A percentile compares a stretch with the other conserved stretches of the same genome.
These are phyloP conservation scores for Osmanthus fragrans DNA, from an alignment of 257 asterid genomes.

Conservation along the genomic window DNA sequence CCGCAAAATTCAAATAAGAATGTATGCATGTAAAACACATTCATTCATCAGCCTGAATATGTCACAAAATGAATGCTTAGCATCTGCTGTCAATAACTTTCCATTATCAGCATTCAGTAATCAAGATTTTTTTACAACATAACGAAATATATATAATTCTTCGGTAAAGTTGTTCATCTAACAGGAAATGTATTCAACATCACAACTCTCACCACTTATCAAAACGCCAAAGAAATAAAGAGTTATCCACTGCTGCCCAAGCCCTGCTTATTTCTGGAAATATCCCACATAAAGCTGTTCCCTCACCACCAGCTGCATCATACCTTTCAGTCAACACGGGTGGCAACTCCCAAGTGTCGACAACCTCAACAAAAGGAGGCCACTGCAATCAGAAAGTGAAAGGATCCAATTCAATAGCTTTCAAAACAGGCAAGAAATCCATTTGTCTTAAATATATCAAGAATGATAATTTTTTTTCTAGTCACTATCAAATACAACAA, in stretches of 20 bases:
- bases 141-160: neutral
- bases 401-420: conserved; percentile 12
- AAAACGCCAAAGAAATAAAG: conserved; percentile 91
- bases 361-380: conserved; percentile 93
- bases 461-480: neutral
- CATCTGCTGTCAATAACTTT: neutral
- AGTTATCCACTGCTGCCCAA: conserved; percentile 97
- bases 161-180: conserved; percentile 2
- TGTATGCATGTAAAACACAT: neutral
- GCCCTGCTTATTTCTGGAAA: conserved; percentile 95
- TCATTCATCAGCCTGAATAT: neutral
- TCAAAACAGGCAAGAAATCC: conserved; percentile 1
- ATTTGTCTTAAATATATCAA: neutral
- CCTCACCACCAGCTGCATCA: conserved; percentile 94
- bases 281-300: conserved; percentile 95
- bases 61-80: neutral
- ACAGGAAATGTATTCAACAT: neutral
- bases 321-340: conserved; percentile 82
- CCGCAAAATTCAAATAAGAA: neutral
- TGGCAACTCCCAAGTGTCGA: conserved; percentile 96
- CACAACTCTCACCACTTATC: conserved; percentile 75
- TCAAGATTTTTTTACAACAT: conserved; percentile 11
- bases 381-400: conserved; percentile 59
- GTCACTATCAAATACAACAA: conserved; percentile 14
- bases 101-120: conserved; percentile 13